A percentile compares a stretch with the other conserved stretches of the same genome.
These are phyloP conservation scores for Xylaria grammica DNA, from an alignment of 495 filamentous ascomycete species.

Conservation along the genomic window DNA sequence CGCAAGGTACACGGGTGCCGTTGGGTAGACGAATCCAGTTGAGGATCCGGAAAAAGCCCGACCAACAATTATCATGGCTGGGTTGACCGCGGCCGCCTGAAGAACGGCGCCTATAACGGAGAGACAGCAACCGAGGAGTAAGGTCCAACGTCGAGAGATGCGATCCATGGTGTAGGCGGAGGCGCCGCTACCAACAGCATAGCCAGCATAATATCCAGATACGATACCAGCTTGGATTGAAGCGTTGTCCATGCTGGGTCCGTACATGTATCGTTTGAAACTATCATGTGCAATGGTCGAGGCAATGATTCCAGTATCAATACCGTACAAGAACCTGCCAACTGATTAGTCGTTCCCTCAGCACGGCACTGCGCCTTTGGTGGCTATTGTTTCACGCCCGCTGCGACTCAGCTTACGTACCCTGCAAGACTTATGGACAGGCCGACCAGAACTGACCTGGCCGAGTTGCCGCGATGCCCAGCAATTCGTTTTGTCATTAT, in stretches of 20 bases:
- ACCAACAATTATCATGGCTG: slow-evolving; percentile 43
- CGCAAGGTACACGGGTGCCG: slow-evolving; percentile 32
- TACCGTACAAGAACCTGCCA: slow-evolving; percentile 22
- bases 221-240: slow-evolving; percentile 40
- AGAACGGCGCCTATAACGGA: slow-evolving; percentile 20
- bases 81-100: slow-evolving; percentile 35
- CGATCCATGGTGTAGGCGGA: slow-evolving; percentile 33
- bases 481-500: slow-evolving; percentile 8
- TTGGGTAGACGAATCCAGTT: slow-evolving; percentile 35
- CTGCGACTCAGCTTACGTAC: not conserved
- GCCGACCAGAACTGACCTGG: slow-evolving; percentile 6
- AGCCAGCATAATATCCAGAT: slow-evolving; percentile 37
- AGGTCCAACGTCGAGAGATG: slow-evolving; percentile 36
- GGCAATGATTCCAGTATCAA: slow-evolving; percentile 38
- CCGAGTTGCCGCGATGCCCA: slow-evolving; percentile 11
- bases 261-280: slow-evolving; percentile 35
- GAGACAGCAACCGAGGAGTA: slow-evolving; percentile 17
- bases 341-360: slow-evolving; percentile 8
- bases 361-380: not conserved
- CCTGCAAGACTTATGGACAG: slow-evolving; percentile 13
- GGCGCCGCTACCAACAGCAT: slow-evolving; percentile 34
- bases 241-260: slow-evolving; percentile 25
- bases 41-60: slow-evolving; percentile 40
- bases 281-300: slow-evolving; percentile 38
- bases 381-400: not conserved